These are phyloP conservation scores for Mortierella sp. DNA, from an alignment of 371 early-diverging fungal species.

Conservation along the genomic window DNA sequence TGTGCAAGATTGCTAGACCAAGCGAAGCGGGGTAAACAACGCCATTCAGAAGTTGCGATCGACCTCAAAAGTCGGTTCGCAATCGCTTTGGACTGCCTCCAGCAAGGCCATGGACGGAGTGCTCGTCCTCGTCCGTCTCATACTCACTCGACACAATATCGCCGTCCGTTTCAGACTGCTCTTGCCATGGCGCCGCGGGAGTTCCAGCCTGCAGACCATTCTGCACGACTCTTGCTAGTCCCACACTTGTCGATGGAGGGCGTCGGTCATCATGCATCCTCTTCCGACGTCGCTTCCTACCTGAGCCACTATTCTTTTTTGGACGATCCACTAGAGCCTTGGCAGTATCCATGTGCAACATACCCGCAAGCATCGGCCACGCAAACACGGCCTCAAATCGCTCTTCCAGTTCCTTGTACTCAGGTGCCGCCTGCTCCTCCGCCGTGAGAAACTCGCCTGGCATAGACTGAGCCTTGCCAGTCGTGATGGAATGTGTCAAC, in stretches of 20 bases:
- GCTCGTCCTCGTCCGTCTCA: not conserved
- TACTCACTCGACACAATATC: not conserved
- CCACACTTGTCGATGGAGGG: not conserved
- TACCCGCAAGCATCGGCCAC: conserved; percentile 54
- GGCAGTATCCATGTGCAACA: conserved; percentile 39
- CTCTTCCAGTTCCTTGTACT: conserved; percentile 40
- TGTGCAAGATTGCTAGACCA: not conserved
- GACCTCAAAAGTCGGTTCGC: not conserved
- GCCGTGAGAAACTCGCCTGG: conserved; percentile 9
- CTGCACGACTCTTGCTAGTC: not conserved
- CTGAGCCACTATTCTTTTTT: not conserved
- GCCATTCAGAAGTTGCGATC: not conserved
- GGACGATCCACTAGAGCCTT: conserved; percentile 4
- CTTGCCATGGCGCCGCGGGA: not conserved
- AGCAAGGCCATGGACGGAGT: not conserved
- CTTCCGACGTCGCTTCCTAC: not conserved
- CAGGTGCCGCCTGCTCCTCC: conserved; percentile 30
- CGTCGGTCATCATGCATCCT: not conserved
- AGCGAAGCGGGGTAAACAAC: not conserved
- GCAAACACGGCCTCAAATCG: conserved; percentile 48
- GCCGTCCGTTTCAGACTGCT: not conserved
- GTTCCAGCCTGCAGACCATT: not conserved
- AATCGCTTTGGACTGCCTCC: not conserved
- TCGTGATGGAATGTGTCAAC: conserved; percentile 12
- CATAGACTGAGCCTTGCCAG: not conserved